Conservation (phyloP, 2,329 filamentous ascomycete genomes). For the Phialophora chinensis region DNA sequence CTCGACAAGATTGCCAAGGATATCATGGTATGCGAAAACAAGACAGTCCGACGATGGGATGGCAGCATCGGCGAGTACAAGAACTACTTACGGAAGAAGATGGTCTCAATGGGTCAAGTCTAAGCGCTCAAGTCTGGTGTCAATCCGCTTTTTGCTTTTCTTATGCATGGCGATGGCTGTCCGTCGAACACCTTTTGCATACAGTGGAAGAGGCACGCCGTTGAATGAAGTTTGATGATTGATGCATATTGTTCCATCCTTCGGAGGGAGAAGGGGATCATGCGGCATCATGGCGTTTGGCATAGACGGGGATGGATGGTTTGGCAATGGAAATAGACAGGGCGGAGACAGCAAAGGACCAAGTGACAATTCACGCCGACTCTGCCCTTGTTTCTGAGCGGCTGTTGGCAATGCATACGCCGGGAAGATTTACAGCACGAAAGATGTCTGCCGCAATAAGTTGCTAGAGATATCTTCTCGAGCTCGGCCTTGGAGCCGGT, state of each 20-base stretch:
- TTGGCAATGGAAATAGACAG: not conserved
- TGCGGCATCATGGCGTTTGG: conserved; percentile 29
- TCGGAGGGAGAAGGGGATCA: conserved; percentile 9
- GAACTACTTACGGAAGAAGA: conserved; percentile 98
- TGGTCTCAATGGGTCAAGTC: conserved; percentile 85
- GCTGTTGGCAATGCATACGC: not conserved
- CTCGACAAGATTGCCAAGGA: conserved; percentile 99
- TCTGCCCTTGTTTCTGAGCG: not conserved
- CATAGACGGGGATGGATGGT: conserved; percentile 24
- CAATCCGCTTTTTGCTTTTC: not conserved
- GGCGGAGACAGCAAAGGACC: not conserved
- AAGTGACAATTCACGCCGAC: not conserved
- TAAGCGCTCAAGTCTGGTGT: conserved; percentile 53
- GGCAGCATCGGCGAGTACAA: conserved; percentile 94
- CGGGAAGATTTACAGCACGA: not conserved
- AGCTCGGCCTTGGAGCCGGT: not conserved
- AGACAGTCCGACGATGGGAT: conserved; percentile 87
- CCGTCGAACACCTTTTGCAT: not conserved
- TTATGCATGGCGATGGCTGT: conserved; percentile 6
- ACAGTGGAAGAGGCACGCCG: not conserved
- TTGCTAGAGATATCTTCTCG: not conserved
- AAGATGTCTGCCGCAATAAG: not conserved
- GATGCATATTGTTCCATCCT: not conserved
- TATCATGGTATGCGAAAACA: conserved; percentile 99
- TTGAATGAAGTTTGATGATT: conserved; percentile 12